phyloP scores from a whole-genome alignment of 2,329 filamentous ascomycete species.

The Dactylellina parvicollis region DNA sequence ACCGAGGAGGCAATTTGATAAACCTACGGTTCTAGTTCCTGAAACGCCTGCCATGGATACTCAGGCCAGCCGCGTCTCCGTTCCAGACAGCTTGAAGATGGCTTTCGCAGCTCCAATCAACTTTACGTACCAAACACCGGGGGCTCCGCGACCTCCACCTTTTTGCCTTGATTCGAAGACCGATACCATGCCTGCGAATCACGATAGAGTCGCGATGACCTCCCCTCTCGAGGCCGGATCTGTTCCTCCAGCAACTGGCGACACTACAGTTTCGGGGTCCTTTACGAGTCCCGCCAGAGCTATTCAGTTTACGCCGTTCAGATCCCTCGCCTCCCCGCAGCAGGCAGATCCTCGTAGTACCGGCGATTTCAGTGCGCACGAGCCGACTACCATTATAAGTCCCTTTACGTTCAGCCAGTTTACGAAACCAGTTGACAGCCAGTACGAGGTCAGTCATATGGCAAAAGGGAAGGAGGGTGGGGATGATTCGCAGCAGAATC shows the following conservation, averaged over 20 bases:
- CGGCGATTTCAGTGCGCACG: constrained; percentile 2
- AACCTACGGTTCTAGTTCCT: not conserved
- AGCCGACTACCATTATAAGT: constrained; percentile 37
- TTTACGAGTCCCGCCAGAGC: constrained; percentile 5
- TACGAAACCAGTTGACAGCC: constrained; percentile 40
- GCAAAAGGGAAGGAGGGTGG: not conserved
- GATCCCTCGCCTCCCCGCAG: constrained; percentile 5
- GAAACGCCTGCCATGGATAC: constrained; percentile 26
- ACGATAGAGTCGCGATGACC: not conserved
- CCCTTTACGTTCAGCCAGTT: constrained; percentile 48
- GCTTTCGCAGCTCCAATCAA: constrained; percentile 37
- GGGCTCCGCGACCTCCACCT: constrained; percentile 18
- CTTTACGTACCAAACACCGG: constrained; percentile 11
- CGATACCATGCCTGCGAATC: constrained; percentile 22
- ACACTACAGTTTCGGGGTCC: not conserved
- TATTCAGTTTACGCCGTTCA: constrained; percentile 46
- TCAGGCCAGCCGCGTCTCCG: constrained; percentile 22
- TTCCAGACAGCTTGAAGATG: constrained; percentile 49
- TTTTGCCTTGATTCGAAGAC: constrained; percentile 4
- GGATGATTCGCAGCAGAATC: not conserved
- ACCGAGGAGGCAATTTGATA: not conserved
- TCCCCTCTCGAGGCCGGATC: constrained; percentile 15
- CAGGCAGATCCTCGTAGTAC: not conserved
- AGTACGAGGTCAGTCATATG: constrained; percentile 33
- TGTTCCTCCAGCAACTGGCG: not conserved